Percentiles rank a stretch among this genome's conserved stretches.
These are phyloP conservation scores for Mycena olivaceomarginata DNA, from an alignment of 768 basidiomycete species.

Conservation along the genomic window DNA sequence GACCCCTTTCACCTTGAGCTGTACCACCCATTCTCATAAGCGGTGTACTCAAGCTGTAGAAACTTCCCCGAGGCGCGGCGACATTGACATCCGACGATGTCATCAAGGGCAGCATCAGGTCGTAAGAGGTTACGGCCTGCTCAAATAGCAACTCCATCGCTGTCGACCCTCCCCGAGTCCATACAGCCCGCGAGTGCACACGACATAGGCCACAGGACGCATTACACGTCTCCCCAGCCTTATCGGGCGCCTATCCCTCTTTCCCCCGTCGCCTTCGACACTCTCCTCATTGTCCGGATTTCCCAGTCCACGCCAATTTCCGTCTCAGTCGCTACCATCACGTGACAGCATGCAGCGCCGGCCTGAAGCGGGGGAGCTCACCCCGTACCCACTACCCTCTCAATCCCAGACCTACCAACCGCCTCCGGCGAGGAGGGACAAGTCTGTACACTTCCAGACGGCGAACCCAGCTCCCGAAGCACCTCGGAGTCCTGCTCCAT, in stretches of 20 bases:
- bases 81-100: slow-evolving; percentile 36
- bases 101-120: slow-evolving; percentile 41
- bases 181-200: neutral
- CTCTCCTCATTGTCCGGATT: slow-evolving; percentile 18
- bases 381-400: slow-evolving; percentile 16
- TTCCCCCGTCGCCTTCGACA: neutral
- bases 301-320: slow-evolving; percentile 15
- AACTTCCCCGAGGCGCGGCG: neutral
- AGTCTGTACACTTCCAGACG: slow-evolving; percentile 4
- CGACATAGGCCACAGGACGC: neutral
- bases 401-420: slow-evolving; percentile 20
- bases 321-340: slow-evolving; percentile 17
- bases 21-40: slow-evolving; percentile 3
- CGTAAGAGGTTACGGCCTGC: slow-evolving; percentile 35
- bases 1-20: neutral
- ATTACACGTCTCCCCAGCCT: neutral
- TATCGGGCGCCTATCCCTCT: neutral
- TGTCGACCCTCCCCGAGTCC: slow-evolving; percentile 10
- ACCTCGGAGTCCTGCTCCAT: slow-evolving; percentile 24
- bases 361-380: neutral
- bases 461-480: slow-evolving; percentile 11
- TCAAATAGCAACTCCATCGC: slow-evolving; percentile 1
- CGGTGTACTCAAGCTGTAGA: slow-evolving; percentile 17
- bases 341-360: slow-evolving; percentile 8
- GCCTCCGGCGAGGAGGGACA: slow-evolving; percentile 22